Conservation (phyloP, 75 land plant genomes). For the Pinus tabuliformis region DNA sequence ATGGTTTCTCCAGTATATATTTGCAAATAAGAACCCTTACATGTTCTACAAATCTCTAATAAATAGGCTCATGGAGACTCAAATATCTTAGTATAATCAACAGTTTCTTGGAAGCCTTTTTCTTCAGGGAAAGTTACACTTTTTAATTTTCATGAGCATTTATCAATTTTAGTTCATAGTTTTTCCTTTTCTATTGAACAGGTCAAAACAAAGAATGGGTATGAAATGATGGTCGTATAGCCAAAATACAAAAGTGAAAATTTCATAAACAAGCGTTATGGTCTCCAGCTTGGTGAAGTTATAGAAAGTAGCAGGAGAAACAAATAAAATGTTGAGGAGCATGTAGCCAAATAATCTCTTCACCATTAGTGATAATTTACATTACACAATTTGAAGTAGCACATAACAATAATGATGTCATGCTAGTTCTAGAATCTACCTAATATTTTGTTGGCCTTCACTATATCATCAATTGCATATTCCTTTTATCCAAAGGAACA, state of each 20-base stretch:
- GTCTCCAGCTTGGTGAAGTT: conserved; percentile 91
- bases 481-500: conserved; percentile 80
- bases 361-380: conserved; percentile 98
- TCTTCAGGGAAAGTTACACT: too few species aligned
- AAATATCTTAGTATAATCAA: too few species aligned
- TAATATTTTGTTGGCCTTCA: conserved; percentile 80
- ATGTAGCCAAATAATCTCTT: conserved; percentile 87
- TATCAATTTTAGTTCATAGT: too few species aligned
- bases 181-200: conserved; percentile 42
- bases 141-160: too few species aligned
- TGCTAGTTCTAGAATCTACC: conserved; percentile 83
- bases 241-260: conserved; percentile 68
- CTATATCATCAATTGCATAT: conserved; percentile 73
- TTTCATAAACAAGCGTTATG: conserved; percentile 80
- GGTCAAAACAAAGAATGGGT: conserved; percentile 82
- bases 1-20: too few species aligned
- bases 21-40: too few species aligned
- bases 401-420: conserved; percentile 92
- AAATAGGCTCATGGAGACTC: too few species aligned
- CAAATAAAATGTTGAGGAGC: conserved; percentile 87
- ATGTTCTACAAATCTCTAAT: too few species aligned
- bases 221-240: conserved; percentile 78
- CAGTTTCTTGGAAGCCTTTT: too few species aligned
- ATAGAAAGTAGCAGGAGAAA: conserved; percentile 88
- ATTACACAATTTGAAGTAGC: conserved; percentile 95